These are phyloP conservation scores for Phytophthora aleatoria DNA, from an alignment of 352 stramenopile genomes.

Conservation along the genomic window DNA sequence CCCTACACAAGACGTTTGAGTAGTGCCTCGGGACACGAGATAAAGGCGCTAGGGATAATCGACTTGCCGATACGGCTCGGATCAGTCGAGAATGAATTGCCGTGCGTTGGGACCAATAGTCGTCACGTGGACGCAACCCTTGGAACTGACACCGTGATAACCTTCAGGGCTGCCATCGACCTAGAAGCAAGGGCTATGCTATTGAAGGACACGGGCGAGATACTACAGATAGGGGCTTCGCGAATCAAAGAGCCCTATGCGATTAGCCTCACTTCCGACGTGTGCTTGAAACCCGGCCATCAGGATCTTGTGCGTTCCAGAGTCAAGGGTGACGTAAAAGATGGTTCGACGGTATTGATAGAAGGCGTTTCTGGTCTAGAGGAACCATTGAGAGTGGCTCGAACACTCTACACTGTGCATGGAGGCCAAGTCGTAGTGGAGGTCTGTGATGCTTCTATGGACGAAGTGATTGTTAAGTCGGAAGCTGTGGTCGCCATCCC, in stretches of 20 bases:
- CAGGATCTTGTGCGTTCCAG: not conserved
- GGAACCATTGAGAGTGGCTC: not conserved
- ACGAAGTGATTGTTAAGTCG: too few species aligned
- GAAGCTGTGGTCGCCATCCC: too few species aligned
- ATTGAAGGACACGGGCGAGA: not conserved
- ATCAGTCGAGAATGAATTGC: not conserved
- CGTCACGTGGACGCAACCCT: not conserved
- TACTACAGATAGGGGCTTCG: not conserved
- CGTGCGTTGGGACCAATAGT: not conserved
- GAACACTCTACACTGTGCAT: not conserved
- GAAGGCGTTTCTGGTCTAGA: not conserved
- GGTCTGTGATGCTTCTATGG: too few species aligned
- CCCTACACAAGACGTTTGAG: not conserved
- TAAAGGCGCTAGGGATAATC: not conserved
- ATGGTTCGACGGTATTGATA: not conserved
- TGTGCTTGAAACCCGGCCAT: too few species aligned
- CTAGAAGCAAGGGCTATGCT: not conserved
- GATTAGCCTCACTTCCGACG: not conserved
- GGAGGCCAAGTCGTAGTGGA: not conserved
- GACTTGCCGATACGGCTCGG: not conserved
- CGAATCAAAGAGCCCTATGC: not conserved
- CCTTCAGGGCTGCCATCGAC: not conserved
- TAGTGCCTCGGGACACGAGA: not conserved
- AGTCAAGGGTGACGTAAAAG: not conserved
- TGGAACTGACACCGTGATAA: not conserved